phyloP scores from a whole-genome alignment of 2,329 filamentous ascomycete genomes.

The Verticillium longisporum region DNA sequence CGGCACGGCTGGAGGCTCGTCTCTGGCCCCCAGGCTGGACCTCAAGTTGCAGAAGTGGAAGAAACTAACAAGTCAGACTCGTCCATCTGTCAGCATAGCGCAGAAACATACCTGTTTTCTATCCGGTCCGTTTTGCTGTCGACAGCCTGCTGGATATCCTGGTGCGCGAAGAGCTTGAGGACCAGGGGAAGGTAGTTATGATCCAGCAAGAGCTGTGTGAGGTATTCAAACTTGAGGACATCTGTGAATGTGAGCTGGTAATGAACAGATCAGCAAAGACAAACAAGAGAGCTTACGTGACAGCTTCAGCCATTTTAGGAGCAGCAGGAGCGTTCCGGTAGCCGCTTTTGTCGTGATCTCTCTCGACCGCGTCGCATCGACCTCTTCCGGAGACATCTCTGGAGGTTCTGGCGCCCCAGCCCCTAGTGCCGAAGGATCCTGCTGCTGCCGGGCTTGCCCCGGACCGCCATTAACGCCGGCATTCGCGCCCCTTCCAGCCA shows the following conservation, averaged over 20 bases:
- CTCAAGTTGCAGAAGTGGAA: slow-evolving; percentile 81
- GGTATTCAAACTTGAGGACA: slow-evolving; percentile 89
- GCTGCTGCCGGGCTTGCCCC: slow-evolving; percentile 21
- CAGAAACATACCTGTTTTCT: slow-evolving; percentile 61
- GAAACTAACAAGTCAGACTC: slow-evolving; percentile 49
- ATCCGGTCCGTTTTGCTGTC: slow-evolving; percentile 78
- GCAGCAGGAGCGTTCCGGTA: slow-evolving; percentile 77
- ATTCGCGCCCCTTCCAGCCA: slow-evolving; percentile 28
- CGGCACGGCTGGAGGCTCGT: slow-evolving; percentile 10
- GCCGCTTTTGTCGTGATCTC: slow-evolving; percentile 90
- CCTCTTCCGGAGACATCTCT: slow-evolving; percentile 61
- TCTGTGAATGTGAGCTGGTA: slow-evolving; percentile 44
- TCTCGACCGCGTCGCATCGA: slow-evolving; percentile 72
- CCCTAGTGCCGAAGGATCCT: slow-evolving; percentile 10
- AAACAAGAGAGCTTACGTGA: slow-evolving; percentile 61
- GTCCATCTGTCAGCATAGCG: slow-evolving; percentile 7
- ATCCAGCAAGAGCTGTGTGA: slow-evolving; percentile 88
- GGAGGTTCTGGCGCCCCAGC: slow-evolving; percentile 25
- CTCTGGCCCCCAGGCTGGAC: slow-evolving; percentile 40
- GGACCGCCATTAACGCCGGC: slow-evolving; percentile 32
- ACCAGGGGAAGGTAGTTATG: slow-evolving; percentile 92
- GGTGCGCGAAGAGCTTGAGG: slow-evolving; percentile 87
- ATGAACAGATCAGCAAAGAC: neutral
- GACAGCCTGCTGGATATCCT: slow-evolving; percentile 86
- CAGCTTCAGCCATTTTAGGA: slow-evolving; percentile 93